These are phyloP conservation scores for Leccinum fuscescens DNA, from an alignment of 1,284 basidiomycete genomes.

Conservation along the genomic window DNA sequence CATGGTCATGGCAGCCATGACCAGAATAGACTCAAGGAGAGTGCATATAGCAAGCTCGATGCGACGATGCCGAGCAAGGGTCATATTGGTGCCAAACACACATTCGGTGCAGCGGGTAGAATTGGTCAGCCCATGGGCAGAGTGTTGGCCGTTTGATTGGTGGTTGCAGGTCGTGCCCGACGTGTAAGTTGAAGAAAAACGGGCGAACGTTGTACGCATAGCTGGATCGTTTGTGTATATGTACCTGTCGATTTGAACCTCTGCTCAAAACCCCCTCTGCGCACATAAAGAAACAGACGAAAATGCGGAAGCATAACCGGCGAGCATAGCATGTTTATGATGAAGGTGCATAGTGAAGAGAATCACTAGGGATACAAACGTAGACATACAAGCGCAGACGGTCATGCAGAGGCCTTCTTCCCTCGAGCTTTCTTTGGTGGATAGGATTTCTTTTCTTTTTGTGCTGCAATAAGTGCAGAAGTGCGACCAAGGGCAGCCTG, in stretches of 20 bases:
- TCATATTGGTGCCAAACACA: conserved; percentile 33
- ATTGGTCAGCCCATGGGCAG: conserved; percentile 62
- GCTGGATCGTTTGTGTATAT: conserved; percentile 18
- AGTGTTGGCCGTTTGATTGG: conserved; percentile 34
- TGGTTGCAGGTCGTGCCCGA: background rate
- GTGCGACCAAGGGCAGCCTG: conserved; percentile 82
- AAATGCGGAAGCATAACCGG: conserved; percentile 1
- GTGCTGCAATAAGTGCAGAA: conserved; percentile 69
- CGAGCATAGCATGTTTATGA: conserved; percentile 18
- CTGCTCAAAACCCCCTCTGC: background rate
- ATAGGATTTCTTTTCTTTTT: conserved; percentile 71
- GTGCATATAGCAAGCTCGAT: conserved; percentile 48
- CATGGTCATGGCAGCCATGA: conserved; percentile 43
- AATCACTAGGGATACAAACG: conserved; percentile 26
- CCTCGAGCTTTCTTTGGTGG: conserved; percentile 76
- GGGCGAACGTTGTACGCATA: conserved; percentile 3
- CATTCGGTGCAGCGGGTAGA: conserved; percentile 45
- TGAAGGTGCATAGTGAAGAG: conserved; percentile 18
- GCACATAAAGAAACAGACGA: background rate
- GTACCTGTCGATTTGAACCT: conserved; percentile 13
- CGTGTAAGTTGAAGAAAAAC: background rate
- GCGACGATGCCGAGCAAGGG: conserved; percentile 54
- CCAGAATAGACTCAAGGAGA: conserved; percentile 50
- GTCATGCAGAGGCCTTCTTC: conserved; percentile 53
- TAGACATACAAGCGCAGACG: conserved; percentile 21